Percentiles rank a stretch among this genome's conserved stretches.
phyloP scores from a whole-genome alignment of 371 early-diverging fungal species.

The Syncephalis fuscata region DNA sequence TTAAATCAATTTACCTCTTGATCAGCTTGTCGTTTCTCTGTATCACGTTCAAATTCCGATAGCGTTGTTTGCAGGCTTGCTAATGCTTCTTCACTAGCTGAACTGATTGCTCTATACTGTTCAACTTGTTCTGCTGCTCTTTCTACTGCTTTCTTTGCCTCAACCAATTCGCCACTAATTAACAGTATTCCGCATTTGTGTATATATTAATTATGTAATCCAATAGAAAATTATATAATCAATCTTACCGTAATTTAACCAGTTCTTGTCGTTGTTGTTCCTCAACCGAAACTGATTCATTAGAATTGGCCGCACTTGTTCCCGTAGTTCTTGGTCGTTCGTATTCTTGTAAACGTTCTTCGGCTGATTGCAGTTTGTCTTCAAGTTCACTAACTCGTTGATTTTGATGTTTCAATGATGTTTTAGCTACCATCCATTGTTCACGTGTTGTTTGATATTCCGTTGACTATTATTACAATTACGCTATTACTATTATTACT shows the following conservation, averaged over 20 bases:
- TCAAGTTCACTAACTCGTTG: conserved; percentile 23
- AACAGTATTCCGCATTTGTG: no score
- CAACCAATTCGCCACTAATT: conserved; percentile 8
- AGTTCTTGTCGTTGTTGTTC: conserved; percentile 14
- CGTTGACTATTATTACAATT: background rate
- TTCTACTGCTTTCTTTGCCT: conserved; percentile 18
- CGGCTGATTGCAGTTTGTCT: conserved; percentile 20
- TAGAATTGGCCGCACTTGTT: conserved; percentile 4
- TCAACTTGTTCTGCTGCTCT: conserved; percentile 20
- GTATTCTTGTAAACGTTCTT: conserved; percentile 15
- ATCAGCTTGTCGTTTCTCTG: conserved; percentile 14
- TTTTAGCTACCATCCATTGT: conserved; percentile 13
- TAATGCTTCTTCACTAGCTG: conserved; percentile 22
- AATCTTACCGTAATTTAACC: conserved; percentile 7
- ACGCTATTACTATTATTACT: no score
- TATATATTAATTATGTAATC: no score
- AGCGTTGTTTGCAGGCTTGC: conserved; percentile 20
- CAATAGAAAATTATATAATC: no score
- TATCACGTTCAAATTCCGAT: conserved; percentile 20
- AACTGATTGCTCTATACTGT: conserved; percentile 28
- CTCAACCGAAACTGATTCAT: conserved; percentile 8
- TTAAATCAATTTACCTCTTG: conserved; percentile 1
- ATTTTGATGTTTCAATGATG: conserved; percentile 15
- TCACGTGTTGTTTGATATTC: conserved; percentile 17
- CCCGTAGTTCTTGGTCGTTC: conserved; percentile 9